Evolutionary conservation across 371 early-diverging fungal genomes (phyloP).

Genomic region (Basidiobolus heterosporus): DNA sequence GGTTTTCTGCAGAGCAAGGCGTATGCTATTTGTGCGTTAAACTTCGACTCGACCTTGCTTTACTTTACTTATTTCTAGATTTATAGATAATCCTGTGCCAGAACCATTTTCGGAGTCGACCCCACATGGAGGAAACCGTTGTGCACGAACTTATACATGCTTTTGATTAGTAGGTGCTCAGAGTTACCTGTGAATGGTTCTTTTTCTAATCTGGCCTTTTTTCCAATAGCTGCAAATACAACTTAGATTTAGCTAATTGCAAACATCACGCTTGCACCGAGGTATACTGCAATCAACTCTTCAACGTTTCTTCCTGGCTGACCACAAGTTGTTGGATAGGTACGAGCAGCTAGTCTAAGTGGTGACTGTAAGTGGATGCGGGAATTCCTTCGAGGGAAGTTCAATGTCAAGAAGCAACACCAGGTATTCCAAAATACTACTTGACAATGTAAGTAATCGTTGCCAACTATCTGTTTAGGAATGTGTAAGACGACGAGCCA

Average conservation of each 20-base stretch:
- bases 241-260: slow-evolving; percentile 66
- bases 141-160: slow-evolving; percentile 94
- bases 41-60: background rate
- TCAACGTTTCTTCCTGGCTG: background rate
- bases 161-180: slow-evolving; percentile 42
- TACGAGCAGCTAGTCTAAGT: slow-evolving; percentile 78
- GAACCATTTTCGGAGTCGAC: slow-evolving; percentile 50
- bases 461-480: slow-evolving; percentile 11
- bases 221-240: slow-evolving; percentile 28
- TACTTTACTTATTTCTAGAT: no score
- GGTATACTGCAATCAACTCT: slow-evolving; percentile 14
- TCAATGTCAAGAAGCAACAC: slow-evolving; percentile 73
- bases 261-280: slow-evolving; percentile 87
- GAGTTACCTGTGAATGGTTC: background rate
- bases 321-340: slow-evolving; percentile 16
- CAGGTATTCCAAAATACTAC: slow-evolving; percentile 25
- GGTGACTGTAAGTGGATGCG: slow-evolving; percentile 81
- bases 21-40: slow-evolving; percentile 6
- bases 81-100: slow-evolving; percentile 58
- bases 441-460: background rate
- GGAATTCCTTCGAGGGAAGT: slow-evolving; percentile 65
- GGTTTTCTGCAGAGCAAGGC: slow-evolving; percentile 59
- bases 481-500: slow-evolving; percentile 81
- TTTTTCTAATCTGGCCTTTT: background rate
- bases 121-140: slow-evolving; percentile 73